These are phyloP conservation scores for Aspergillus fumigatiaffinis DNA, from an alignment of 2,329 filamentous ascomycete species.

Conservation along the genomic window DNA sequence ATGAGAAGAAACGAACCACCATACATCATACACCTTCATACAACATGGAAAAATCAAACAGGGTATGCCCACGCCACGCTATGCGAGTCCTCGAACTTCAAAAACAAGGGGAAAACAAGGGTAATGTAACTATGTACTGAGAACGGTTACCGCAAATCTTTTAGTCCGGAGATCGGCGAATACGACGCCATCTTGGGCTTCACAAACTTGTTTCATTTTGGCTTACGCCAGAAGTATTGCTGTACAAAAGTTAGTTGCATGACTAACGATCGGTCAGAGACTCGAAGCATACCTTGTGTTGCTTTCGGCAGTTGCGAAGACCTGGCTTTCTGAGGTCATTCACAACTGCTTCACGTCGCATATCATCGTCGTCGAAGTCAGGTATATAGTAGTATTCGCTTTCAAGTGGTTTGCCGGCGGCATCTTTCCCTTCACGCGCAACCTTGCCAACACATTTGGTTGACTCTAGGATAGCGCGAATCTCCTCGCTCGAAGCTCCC, in stretches of 20 bases:
- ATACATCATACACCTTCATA: conserved; percentile 22
- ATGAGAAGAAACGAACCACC: conserved; percentile 10
- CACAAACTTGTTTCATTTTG: conserved; percentile 39
- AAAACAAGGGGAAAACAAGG: conserved; percentile 20
- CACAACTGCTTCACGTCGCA: conserved; percentile 75
- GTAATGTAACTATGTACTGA: conserved; percentile 33
- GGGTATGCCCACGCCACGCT: conserved; percentile 43
- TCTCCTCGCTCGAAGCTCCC: conserved; percentile 55
- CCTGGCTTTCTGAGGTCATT: conserved; percentile 85
- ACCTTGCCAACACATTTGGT: conserved; percentile 85
- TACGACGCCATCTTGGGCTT: conserved; percentile 2
- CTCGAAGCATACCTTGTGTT: conserved; percentile 75
- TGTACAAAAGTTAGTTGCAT: conserved; percentile 31
- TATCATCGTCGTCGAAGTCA: conserved; percentile 75
- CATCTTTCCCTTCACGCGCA: conserved; percentile 86
- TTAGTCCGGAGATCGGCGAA: conserved; percentile 4
- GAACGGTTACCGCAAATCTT: conserved; percentile 14
- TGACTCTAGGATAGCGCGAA: conserved; percentile 68
- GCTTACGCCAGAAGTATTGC: conserved; percentile 72
- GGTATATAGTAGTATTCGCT: conserved; percentile 97
- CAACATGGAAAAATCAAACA: conserved; percentile 24
- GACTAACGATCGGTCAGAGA: neutral
- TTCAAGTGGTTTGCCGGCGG: conserved; percentile 86
- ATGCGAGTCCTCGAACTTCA: conserved; percentile 31
- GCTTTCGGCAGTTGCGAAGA: conserved; percentile 83